Evolutionary conservation across 495 filamentous ascomycete species (phyloP), one percentile per base, ranked within the genome.

Genomic region (Cercophora scortea): DNA sequence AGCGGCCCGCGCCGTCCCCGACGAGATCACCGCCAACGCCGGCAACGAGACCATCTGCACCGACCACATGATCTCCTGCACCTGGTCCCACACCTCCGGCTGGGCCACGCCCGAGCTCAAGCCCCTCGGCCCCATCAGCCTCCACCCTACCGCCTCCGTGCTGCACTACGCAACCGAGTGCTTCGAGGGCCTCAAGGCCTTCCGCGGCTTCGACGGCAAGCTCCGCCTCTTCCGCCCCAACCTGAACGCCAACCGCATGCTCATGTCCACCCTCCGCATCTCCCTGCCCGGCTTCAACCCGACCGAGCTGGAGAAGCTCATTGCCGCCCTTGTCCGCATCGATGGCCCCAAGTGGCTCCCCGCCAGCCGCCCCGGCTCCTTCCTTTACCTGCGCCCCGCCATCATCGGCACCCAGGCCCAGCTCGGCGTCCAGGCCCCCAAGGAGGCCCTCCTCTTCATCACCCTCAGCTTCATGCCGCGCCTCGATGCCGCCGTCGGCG

Each of bases 151-250:
- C 12, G 86, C 90, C 13, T 88, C 84, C n/a, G 81, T 83, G 32
- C 80, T 95, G 38, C 89, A 95, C 73, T 95, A 95, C 66, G 90
- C 90, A 13, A 93, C 88, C 38, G 86, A 92, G 61, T 95, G 90
- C 70, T 95, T 95, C 71, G 90, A 95, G 68, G 90, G 90, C 33
- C 77, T 93, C 71, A 95, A 94, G 68, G 81, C 79, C 38, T 94
- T 91, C 74, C 87, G 90, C 50, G 89, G 89, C 25, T 80, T 79
- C 59, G 89, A 94, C 68, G 86, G 86, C 44, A 81, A 82, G 53
- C 74, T 96, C 50, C 87, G 91, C 38, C 72, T 96, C 43, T 96
- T 96, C 77, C 85, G 91, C 18, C 88, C 89, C 1, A 73, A 88
- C 57, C 71, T 78, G 55, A 96, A 96, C 70, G 79, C 81, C 56